These are phyloP conservation scores for Grosmannia clavigera DNA, from an alignment of 2,329 filamentous ascomycete genomes.

Conservation along the genomic window DNA sequence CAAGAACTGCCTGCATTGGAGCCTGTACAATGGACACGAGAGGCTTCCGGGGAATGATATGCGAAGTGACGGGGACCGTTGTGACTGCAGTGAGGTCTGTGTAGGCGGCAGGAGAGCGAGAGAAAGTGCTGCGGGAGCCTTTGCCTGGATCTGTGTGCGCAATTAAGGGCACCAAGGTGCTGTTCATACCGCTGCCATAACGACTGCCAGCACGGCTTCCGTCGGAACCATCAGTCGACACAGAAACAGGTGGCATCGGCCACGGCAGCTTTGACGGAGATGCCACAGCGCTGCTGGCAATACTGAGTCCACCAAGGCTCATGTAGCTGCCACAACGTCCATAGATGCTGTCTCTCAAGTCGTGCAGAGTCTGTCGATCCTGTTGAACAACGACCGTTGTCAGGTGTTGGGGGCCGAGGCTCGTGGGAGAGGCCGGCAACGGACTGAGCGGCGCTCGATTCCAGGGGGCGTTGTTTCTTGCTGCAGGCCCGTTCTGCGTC, in stretches of 20 bases:
- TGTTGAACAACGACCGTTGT: neutral
- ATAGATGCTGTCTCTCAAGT: no score
- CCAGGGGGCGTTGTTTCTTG: neutral
- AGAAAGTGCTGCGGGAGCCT: neutral
- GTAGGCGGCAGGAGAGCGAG: neutral
- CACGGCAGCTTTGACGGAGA: slow-evolving; percentile 9
- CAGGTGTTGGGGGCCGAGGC: neutral
- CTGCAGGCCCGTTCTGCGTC: no score
- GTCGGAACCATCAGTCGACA: neutral
- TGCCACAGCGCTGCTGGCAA: slow-evolving; percentile 11
- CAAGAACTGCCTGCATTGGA: slow-evolving; percentile 7
- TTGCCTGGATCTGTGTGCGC: neutral
- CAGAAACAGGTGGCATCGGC: slow-evolving; percentile 10
- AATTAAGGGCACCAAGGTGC: neutral
- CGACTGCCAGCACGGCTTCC: neutral
- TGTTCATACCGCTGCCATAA: neutral
- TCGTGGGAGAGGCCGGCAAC: neutral
- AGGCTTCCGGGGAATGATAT: neutral
- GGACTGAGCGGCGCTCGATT: neutral
- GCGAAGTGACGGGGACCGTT: neutral
- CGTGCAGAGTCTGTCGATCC: neutral
- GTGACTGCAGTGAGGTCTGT: neutral
- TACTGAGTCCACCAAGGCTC: slow-evolving; percentile 9
- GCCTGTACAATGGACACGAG: neutral
- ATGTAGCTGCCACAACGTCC: slow-evolving; percentile 3